Evolutionary conservation across 306 rosid genomes (phyloP).

Genomic region (Glycine latifolia): DNA sequence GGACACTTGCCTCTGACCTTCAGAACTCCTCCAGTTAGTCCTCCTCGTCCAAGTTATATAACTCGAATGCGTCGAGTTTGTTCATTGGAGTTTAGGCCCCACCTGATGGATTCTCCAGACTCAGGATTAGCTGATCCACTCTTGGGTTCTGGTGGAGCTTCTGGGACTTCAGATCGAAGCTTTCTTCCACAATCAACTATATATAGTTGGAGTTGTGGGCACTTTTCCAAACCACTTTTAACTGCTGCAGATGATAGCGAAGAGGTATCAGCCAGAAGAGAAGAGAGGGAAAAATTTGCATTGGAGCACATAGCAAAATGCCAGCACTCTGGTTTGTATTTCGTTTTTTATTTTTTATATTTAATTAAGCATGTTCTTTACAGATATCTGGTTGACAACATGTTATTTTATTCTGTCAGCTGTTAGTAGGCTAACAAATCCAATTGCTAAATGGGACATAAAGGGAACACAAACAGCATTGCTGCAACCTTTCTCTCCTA

Average conservation of each 20-base stretch:
- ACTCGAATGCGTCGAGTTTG: slow-evolving; percentile 93
- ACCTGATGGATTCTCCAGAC: slow-evolving; percentile 81
- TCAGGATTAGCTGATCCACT: slow-evolving; percentile 96
- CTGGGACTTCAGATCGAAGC: slow-evolving; percentile 79
- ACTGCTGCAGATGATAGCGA: slow-evolving; percentile 76
- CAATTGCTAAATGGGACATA: slow-evolving; percentile 92
- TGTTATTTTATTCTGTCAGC: slow-evolving; percentile 59
- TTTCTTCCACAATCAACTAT: slow-evolving; percentile 91
- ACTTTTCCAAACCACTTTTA: slow-evolving; percentile 93
- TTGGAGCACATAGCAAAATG: slow-evolving; percentile 92
- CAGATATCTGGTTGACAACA: slow-evolving; percentile 25
- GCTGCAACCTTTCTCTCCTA: slow-evolving; percentile 94
- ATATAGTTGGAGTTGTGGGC: slow-evolving; percentile 97
- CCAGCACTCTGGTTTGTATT: slow-evolving; percentile 84
- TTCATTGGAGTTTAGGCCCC: slow-evolving; percentile 95
- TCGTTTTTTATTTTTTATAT: not conserved
- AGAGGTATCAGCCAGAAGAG: slow-evolving; percentile 77
- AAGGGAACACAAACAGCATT: slow-evolving; percentile 78
- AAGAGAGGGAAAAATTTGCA: slow-evolving; percentile 88
- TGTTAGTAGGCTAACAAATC: slow-evolving; percentile 82
- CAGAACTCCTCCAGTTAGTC: slow-evolving; percentile 99
- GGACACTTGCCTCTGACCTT: slow-evolving; percentile 88
- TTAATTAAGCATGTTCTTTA: slow-evolving; percentile 14
- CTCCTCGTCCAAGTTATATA: slow-evolving; percentile 86
- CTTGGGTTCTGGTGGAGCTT: slow-evolving; percentile 71